phyloP scores from a whole-genome alignment of 352 stramenopile species.

The Thraustotheca clavata region DNA sequence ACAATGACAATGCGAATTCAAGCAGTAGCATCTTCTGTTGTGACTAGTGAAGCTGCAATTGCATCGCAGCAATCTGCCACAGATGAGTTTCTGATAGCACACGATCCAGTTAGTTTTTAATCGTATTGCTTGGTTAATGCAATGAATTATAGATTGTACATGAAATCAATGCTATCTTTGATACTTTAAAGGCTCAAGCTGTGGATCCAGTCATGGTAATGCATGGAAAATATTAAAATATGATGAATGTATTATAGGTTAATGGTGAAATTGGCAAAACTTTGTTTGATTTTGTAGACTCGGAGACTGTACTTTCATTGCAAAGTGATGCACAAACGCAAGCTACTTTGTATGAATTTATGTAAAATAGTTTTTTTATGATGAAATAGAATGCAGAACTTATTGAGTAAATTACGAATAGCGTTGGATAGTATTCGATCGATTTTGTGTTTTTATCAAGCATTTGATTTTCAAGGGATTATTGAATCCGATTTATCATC shows the following conservation, averaged over 20 bases:
- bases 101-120: neutral
- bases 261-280: conserved; percentile 50
- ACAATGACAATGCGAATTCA: conserved; percentile 21
- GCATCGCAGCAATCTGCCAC: neutral
- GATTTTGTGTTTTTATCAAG: neutral
- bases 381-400: too few relatives aligned
- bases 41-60: neutral
- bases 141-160: conserved; percentile 44
- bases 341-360: conserved; percentile 37
- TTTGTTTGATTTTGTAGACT: conserved; percentile 78
- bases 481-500: neutral
- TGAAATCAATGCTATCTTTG: conserved; percentile 69
- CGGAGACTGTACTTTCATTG: conserved; percentile 65
- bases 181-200: conserved; percentile 37
- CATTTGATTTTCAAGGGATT: neutral
- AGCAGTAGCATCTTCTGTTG: conserved; percentile 9
- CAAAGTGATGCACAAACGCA: conserved; percentile 66
- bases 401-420: too few relatives aligned
- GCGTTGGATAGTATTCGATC: neutral
- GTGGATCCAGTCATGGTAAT: conserved; percentile 49
- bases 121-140: neutral
- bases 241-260: neutral
- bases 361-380: neutral
- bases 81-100: neutral
- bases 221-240: neutral